Conservation (phyloP, 2,329 filamentous ascomycete genomes). For the Thermoascus crustaceus region DNA sequence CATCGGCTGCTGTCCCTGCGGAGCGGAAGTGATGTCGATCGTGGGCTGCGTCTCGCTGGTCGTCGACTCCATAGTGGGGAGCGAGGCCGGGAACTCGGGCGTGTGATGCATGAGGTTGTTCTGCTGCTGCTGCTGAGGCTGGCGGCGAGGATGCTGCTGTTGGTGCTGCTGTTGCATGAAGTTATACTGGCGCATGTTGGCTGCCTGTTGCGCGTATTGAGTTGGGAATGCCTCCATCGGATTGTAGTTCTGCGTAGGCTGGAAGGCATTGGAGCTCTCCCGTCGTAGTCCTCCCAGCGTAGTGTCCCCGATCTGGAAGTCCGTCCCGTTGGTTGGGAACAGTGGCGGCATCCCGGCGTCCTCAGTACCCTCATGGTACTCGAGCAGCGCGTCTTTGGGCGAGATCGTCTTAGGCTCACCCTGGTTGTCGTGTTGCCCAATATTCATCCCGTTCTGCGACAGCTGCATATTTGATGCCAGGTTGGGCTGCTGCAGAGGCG, state of each 20-base stretch:
- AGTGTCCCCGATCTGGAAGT: constrained; percentile 41
- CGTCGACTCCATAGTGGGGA: constrained; percentile 56
- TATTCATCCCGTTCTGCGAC: constrained; percentile 22
- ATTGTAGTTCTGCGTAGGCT: constrained; percentile 26
- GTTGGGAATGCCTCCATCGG: constrained; percentile 36
- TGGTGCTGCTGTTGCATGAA: constrained; percentile 20
- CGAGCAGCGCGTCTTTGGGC: constrained; percentile 81
- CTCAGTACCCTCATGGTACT: constrained; percentile 69
- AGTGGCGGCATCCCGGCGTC: constrained; percentile 59
- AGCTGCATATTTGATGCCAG: constrained; percentile 32
- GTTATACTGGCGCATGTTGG: constrained; percentile 44
- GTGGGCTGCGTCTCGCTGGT: constrained; percentile 41
- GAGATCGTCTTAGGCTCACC: constrained; percentile 75
- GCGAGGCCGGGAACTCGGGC: constrained; percentile 51
- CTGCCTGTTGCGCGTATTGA: constrained; percentile 33
- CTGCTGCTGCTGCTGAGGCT: constrained; percentile 17
- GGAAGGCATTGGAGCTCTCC: constrained; percentile 28
- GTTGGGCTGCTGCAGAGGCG: constrained; percentile 28
- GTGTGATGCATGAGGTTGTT: constrained; percentile 35
- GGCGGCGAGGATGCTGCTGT: constrained; percentile 15
- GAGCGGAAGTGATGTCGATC: constrained; percentile 8
- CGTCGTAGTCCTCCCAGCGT: constrained; percentile 31
- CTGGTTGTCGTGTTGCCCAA: constrained; percentile 21
- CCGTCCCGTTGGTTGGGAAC: constrained; percentile 55
- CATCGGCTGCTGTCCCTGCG: constrained; percentile 19